Conservation (phyloP, 805 yeast genomes). For the Ogataea salicorniae region DNA sequence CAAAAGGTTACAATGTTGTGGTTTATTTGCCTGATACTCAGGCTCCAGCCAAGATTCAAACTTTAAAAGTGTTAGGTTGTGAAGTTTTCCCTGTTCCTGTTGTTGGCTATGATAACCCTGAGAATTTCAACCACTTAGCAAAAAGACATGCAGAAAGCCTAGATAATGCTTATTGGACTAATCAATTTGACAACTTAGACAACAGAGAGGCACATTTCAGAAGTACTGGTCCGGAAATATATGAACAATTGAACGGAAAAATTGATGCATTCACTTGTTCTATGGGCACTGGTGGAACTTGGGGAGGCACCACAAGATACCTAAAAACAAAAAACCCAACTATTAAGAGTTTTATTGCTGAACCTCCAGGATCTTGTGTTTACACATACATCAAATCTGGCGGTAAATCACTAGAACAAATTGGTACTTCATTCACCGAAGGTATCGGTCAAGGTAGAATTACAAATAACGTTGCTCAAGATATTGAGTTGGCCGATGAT, state of each 20-base stretch:
- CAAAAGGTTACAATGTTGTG: conserved; percentile 78
- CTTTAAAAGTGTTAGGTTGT: conserved; percentile 72
- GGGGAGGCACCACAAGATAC: conserved; percentile 79
- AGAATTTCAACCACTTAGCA: conserved; percentile 85
- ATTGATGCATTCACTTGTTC: conserved; percentile 86
- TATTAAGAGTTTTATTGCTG: conserved; percentile 69
- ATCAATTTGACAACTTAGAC: conserved; percentile 85
- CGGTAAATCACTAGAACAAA: conserved; percentile 62
- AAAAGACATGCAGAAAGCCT: conserved; percentile 72
- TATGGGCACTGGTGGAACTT: conserved; percentile 91
- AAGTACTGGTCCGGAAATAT: conserved; percentile 90
- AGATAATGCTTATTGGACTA: conserved; percentile 85
- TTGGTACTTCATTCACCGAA: conserved; percentile 87
- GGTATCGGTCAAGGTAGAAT: conserved; percentile 96
- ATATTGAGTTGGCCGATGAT: conserved; percentile 69
- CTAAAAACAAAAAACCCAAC: conserved; percentile 63
- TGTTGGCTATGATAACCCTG: conserved; percentile 74
- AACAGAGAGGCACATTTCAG: conserved; percentile 85
- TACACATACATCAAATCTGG: conserved; percentile 71
- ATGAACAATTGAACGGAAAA: conserved; percentile 75
- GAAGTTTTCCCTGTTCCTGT: conserved; percentile 88
- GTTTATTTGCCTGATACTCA: conserved; percentile 92
- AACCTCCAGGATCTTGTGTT: conserved; percentile 89
- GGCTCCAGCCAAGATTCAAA: conserved; percentile 72
- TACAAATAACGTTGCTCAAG: conserved; percentile 74